Percentiles rank a stretch among this genome's conserved stretches.
Evolutionary conservation across 2,329 filamentous ascomycete genomes (phyloP).

Genomic region (Sporothrix protearum): DNA sequence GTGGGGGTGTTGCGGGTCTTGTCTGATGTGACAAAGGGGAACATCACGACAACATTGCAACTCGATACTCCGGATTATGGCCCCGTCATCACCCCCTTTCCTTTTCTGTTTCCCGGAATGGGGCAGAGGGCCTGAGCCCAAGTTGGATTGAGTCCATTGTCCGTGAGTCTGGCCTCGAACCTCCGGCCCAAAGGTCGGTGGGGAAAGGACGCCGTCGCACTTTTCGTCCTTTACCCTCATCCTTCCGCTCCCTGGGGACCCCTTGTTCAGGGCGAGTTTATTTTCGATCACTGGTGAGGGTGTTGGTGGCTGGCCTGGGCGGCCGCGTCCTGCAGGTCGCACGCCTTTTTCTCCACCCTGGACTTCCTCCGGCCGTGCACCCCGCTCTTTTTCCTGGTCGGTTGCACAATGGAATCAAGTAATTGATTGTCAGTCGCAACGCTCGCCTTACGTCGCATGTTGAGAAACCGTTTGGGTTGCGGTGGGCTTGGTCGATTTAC

Average conservation of each 20-base stretch:
- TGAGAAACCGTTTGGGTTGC: not conserved
- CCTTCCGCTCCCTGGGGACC: not conserved
- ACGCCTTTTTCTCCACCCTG: not conserved
- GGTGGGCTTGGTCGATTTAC: not conserved
- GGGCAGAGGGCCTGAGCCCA: not conserved
- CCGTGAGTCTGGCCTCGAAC: not conserved
- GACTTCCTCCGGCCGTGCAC: not conserved
- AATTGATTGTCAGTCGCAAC: conserved; percentile 17
- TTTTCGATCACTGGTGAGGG: not conserved
- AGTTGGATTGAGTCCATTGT: not conserved
- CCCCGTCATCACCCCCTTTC: not conserved
- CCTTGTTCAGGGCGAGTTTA: not conserved
- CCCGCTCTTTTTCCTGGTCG: not conserved
- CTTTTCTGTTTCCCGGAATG: not conserved
- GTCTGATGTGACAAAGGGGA: not conserved
- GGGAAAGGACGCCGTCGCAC: not conserved
- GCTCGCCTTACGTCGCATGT: conserved; percentile 8
- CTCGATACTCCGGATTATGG: not conserved
- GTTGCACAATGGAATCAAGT: conserved; percentile 23
- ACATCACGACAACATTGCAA: not conserved
- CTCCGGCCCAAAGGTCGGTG: conserved; percentile 4
- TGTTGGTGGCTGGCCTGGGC: not conserved
- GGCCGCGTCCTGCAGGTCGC: not conserved
- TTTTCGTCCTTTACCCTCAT: not conserved
- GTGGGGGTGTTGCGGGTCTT: not conserved